Conservation (phyloP, 768 basidiomycete genomes). For the Thelephora aurantiotincta region DNA sequence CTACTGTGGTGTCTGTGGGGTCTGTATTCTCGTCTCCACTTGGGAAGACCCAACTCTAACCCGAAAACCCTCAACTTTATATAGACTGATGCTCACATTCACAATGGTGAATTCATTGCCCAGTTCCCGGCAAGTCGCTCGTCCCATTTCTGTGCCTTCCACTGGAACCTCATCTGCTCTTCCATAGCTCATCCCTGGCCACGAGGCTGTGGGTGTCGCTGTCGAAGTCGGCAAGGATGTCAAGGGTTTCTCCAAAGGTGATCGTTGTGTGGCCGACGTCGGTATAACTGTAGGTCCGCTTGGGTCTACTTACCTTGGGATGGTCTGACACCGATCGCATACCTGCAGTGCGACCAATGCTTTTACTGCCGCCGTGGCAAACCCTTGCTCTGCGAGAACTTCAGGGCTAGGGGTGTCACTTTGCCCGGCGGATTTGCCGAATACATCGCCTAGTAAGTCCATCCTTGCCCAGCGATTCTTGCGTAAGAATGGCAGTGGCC, state of each 20-base stretch:
- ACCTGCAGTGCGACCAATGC: conserved; percentile 59
- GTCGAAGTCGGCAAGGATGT: conserved; percentile 72
- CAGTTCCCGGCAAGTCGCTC: conserved; percentile 41
- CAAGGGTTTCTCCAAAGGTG: conserved; percentile 59
- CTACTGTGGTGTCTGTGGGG: conserved; percentile 12
- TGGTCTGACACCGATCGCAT: background rate
- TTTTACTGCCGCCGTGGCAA: conserved; percentile 84
- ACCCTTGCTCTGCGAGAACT: conserved; percentile 73
- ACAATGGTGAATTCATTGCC: conserved; percentile 56
- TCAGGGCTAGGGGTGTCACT: conserved; percentile 67
- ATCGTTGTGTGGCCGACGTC: conserved; percentile 77
- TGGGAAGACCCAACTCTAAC: conserved; percentile 2
- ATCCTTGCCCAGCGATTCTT: background rate
- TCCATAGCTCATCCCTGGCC: conserved; percentile 54
- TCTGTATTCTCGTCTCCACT: background rate
- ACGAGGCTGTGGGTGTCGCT: conserved; percentile 61
- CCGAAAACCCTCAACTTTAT: conserved; percentile 31
- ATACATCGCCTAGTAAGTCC: conserved; percentile 66
- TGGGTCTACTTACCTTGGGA: conserved; percentile 20
- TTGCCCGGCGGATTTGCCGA: conserved; percentile 82
- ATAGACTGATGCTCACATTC: conserved; percentile 54
- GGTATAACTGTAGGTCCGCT: conserved; percentile 41
- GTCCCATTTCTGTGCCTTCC: background rate
- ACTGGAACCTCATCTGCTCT: background rate
- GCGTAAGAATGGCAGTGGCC: background rate